Evolutionary conservation across 1,284 basidiomycete genomes (phyloP).

Genomic region (Ustilago xerochloae): DNA sequence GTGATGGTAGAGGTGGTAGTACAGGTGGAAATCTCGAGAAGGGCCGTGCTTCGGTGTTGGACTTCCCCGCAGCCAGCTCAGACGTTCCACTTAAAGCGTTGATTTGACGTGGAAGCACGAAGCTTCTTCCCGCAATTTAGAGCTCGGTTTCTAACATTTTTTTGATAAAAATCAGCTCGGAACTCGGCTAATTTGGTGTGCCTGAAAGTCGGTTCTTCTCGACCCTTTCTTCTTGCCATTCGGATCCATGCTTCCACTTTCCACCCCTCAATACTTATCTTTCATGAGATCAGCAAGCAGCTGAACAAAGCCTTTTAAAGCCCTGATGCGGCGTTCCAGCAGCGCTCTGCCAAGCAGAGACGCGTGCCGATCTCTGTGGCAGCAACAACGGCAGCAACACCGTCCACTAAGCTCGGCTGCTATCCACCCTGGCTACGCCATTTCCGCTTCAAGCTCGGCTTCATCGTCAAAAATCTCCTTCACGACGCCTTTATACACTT

Average conservation of each 20-base stretch:
- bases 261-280: neutral
- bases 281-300: neutral
- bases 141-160: slow-evolving; percentile 9
- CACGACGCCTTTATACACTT: slow-evolving; percentile 2
- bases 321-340: slow-evolving; percentile 23
- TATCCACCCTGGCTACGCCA: slow-evolving; percentile 9
- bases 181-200: slow-evolving; percentile 14
- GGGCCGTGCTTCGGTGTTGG: neutral
- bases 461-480: slow-evolving; percentile 5
- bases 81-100: too few relatives aligned
- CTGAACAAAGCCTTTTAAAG: neutral
- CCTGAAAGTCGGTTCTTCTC: slow-evolving; percentile 16
- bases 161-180: slow-evolving; percentile 7
- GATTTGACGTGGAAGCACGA: slow-evolving; percentile 33
- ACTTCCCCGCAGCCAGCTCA: slow-evolving; percentile 6
- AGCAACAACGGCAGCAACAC: slow-evolving; percentile 13
- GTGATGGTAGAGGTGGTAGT: neutral
- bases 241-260: neutral
- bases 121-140: slow-evolving; percentile 9
- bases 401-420: slow-evolving; percentile 29
- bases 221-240: neutral
- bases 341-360: slow-evolving; percentile 23
- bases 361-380: slow-evolving; percentile 20
- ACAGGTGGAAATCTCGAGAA: too few relatives aligned
- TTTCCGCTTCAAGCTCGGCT: slow-evolving; percentile 5